Conservation (phyloP, 495 filamentous ascomycete species). For the Penicillium mononematosum region DNA sequence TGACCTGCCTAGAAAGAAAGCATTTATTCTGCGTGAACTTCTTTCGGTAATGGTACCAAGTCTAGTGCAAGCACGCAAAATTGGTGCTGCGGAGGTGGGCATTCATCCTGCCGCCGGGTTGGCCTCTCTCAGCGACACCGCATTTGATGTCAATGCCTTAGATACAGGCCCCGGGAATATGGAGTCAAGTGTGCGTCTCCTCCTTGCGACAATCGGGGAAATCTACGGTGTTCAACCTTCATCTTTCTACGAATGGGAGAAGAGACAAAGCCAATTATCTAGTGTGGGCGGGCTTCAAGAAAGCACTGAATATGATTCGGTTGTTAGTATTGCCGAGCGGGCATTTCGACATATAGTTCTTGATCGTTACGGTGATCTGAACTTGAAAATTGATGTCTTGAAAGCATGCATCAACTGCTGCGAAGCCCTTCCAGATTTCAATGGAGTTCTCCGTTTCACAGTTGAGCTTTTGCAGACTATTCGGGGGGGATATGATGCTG, state of each 20-base stretch:
- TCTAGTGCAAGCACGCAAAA: conserved; percentile 86
- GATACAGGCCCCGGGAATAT: conserved; percentile 74
- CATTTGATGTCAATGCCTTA: conserved; percentile 60
- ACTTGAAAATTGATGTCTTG: conserved; percentile 80
- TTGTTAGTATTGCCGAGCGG: conserved; percentile 42
- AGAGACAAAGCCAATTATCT: conserved; percentile 26
- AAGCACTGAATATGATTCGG: conserved; percentile 41
- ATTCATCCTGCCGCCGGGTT: conserved; percentile 90
- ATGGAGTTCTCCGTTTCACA: conserved; percentile 81
- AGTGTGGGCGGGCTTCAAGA: conserved; percentile 10
- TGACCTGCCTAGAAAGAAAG: conserved; percentile 81
- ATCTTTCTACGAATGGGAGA: conserved; percentile 38
- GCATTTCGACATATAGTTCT: conserved; percentile 42
- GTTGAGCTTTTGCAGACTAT: conserved; percentile 78
- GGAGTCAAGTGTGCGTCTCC: conserved; percentile 65
- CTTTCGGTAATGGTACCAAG: conserved; percentile 78
- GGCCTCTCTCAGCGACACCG: conserved; percentile 56
- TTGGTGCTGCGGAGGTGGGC: conserved; percentile 89
- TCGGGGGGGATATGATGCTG: conserved; percentile 72
- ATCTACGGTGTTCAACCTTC: conserved; percentile 50
- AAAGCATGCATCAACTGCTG: conserved; percentile 83
- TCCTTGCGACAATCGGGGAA: conserved; percentile 55
- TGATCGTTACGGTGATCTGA: conserved; percentile 47
- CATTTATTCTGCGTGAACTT: conserved; percentile 79
- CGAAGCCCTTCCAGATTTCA: conserved; percentile 89